A percentile compares a stretch with the other conserved stretches of the same genome.
Conservation (phyloP, 2,329 filamentous ascomycete species). For the Aureobasidium namibiae region DNA sequence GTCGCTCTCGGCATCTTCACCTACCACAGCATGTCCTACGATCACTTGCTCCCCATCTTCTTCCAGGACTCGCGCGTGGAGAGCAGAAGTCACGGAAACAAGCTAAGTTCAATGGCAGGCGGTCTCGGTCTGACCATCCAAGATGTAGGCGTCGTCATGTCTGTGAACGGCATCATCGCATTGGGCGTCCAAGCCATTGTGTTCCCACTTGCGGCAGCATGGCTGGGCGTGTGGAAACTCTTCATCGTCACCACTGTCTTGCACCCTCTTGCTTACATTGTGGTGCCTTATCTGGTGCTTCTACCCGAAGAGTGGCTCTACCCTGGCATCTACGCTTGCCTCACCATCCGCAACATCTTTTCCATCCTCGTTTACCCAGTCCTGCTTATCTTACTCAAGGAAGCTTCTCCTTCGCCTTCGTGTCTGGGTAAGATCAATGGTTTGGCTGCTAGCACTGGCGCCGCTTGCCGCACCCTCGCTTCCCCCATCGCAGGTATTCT, state of each 20-base stretch:
- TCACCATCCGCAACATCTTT: slow-evolving; percentile 58
- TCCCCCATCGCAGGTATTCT: slow-evolving; percentile 60
- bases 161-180: slow-evolving; percentile 62
- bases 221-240: slow-evolving; percentile 58
- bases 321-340: slow-evolving; percentile 55
- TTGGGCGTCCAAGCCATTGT: slow-evolving; percentile 65
- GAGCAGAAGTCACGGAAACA: slow-evolving; percentile 25
- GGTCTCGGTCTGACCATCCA: slow-evolving; percentile 59
- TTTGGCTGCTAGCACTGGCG: slow-evolving; percentile 63
- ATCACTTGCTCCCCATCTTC: slow-evolving; percentile 87
- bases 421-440: slow-evolving; percentile 65
- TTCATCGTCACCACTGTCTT: slow-evolving; percentile 57
- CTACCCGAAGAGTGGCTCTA: slow-evolving; percentile 48
- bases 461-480: slow-evolving; percentile 60
- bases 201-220: slow-evolving; percentile 56
- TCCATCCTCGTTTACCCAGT: slow-evolving; percentile 62
- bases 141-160: slow-evolving; percentile 60
- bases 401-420: slow-evolving; percentile 55
- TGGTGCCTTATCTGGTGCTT: slow-evolving; percentile 59
- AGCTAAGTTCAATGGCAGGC: slow-evolving; percentile 34
- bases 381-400: slow-evolving; percentile 63
- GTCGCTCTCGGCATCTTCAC: slow-evolving; percentile 83
- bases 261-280: slow-evolving; percentile 59
- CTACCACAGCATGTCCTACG: slow-evolving; percentile 92
- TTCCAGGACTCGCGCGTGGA: slow-evolving; percentile 64